phyloP scores from a whole-genome alignment of 192 early-diverging fungal species.

The Polychytrium aggregatum region DNA sequence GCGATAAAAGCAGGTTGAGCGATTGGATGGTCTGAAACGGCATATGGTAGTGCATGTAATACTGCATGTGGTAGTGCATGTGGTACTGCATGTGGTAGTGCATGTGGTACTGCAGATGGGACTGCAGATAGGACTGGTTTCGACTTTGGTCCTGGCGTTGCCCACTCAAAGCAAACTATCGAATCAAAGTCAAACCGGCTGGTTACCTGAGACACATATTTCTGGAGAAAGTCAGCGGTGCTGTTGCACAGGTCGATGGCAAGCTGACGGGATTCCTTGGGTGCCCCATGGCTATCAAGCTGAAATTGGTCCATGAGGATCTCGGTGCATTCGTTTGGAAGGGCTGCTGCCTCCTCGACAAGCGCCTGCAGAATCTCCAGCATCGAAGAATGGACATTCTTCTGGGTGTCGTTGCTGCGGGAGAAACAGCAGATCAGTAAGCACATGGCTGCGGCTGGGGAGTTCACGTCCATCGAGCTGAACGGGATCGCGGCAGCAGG shows the following conservation, averaged over 20 bases:
- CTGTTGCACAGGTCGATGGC: slow-evolving; percentile 70
- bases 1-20: slow-evolving; percentile 3
- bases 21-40: too few relatives aligned
- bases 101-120: too few relatives aligned
- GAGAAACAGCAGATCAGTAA: background rate
- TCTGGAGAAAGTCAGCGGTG: slow-evolving; percentile 70
- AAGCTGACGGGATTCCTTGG: slow-evolving; percentile 53
- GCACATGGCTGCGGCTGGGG: background rate
- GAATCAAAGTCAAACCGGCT: too few relatives aligned
- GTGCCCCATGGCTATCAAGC: background rate
- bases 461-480: background rate
- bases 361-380: slow-evolving; percentile 83
- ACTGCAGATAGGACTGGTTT: too few relatives aligned
- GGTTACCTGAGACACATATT: slow-evolving; percentile 87
- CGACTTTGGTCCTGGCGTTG: too few relatives aligned
- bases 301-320: background rate
- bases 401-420: slow-evolving; percentile 66
- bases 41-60: too few relatives aligned
- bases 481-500: too few relatives aligned
- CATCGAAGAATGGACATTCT: slow-evolving; percentile 52
- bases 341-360: slow-evolving; percentile 29
- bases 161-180: too few relatives aligned
- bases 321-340: too few relatives aligned
- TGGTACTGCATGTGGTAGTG: too few relatives aligned
- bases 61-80: too few relatives aligned